These are phyloP conservation scores for Mycena olivaceomarginata DNA, from an alignment of 768 basidiomycete species.

Conservation along the genomic window DNA sequence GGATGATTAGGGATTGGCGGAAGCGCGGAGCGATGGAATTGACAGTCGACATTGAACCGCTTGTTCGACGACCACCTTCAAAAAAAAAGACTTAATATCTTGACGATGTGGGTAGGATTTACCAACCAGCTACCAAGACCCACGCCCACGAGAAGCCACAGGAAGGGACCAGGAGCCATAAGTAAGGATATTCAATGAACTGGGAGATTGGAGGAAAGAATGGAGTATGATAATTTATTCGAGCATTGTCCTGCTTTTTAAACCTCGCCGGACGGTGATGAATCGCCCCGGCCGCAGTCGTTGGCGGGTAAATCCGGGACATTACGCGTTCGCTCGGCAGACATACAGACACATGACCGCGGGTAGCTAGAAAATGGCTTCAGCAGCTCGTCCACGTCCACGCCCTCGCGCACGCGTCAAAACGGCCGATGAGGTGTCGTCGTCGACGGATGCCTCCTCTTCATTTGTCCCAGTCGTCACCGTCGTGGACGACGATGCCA, in stretches of 20 bases:
- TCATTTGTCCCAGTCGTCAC: constrained; percentile 37
- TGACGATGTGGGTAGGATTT: not conserved
- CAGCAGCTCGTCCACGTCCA: constrained; percentile 66
- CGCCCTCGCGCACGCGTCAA: constrained; percentile 71
- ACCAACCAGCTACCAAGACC: not conserved
- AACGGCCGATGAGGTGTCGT: constrained; percentile 43
- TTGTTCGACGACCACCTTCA: constrained; percentile 39
- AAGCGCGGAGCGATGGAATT: constrained; percentile 13
- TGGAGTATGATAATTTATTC: not conserved
- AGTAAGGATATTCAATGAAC: not conserved
- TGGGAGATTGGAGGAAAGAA: not conserved
- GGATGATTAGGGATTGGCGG: not conserved
- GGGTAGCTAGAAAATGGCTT: constrained; percentile 23
- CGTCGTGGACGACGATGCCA: constrained; percentile 76
- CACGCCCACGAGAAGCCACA: not conserved
- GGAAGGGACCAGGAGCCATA: constrained; percentile 20
- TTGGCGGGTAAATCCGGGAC: constrained; percentile 5
- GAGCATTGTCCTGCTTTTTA: not conserved
- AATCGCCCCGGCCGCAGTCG: constrained; percentile 36
- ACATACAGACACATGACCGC: constrained; percentile 17
- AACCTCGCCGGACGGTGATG: constrained; percentile 8
- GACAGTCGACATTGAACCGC: constrained; percentile 16
- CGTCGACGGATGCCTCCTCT: constrained; percentile 42
- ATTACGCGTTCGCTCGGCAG: not conserved
- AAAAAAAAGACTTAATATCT: not conserved